A percentile compares a stretch with the other conserved stretches of the same genome.
Evolutionary conservation across 1,139 yeast species (phyloP).

Genomic region (Protomyces macrosporus): DNA sequence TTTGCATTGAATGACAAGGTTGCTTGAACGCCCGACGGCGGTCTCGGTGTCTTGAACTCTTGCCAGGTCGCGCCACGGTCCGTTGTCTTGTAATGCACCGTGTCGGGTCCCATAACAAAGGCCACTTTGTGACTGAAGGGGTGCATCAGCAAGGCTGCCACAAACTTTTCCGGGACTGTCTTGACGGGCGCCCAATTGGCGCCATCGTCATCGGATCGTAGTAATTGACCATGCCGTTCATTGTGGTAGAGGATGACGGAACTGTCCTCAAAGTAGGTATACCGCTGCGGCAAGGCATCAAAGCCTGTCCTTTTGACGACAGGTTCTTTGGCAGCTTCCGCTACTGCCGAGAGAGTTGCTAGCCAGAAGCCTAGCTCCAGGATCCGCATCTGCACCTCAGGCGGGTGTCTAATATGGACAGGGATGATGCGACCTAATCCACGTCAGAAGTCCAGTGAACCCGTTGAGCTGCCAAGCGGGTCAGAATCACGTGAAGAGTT

Average conservation of each 20-base stretch:
- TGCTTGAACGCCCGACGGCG: slow-evolving; percentile 34
- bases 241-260: slow-evolving; percentile 43
- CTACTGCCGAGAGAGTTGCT: background rate
- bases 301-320: slow-evolving; percentile 26
- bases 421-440: background rate
- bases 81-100: slow-evolving; percentile 48
- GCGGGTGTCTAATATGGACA: background rate
- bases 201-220: slow-evolving; percentile 57
- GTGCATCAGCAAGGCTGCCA: slow-evolving; percentile 44
- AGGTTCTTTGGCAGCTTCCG: slow-evolving; percentile 26
- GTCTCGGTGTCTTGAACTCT: slow-evolving; percentile 39
- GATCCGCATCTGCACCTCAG: background rate
- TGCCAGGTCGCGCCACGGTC: slow-evolving; percentile 60
- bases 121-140: slow-evolving; percentile 49
- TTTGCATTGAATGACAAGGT: slow-evolving; percentile 43
- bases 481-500: background rate
- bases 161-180: slow-evolving; percentile 36
- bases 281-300: slow-evolving; percentile 30
- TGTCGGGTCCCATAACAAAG: slow-evolving; percentile 43
- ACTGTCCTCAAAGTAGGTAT: slow-evolving; percentile 33
- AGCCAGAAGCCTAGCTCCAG: background rate
- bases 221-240: slow-evolving; percentile 37
- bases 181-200: slow-evolving; percentile 46
- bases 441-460: background rate
- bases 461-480: background rate